These are phyloP conservation scores for Protomyces inouyei DNA, from an alignment of 1,139 yeast species.

Conservation along the genomic window DNA sequence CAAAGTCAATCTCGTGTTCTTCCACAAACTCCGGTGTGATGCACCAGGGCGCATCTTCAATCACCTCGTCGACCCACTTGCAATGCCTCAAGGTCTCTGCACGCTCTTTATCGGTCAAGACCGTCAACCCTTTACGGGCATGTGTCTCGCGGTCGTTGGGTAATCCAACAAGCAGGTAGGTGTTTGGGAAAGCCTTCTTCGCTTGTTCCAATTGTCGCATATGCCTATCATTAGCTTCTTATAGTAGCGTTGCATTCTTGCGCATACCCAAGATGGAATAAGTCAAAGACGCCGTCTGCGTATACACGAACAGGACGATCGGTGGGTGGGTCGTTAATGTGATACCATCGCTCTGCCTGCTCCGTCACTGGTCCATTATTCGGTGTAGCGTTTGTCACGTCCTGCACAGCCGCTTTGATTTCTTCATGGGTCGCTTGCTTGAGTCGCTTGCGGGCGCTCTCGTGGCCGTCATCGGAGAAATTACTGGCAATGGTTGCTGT, in stretches of 20 bases:
- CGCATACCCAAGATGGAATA: conserved; percentile 72
- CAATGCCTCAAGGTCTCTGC: conserved; percentile 86
- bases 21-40: conserved; percentile 75
- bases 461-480: not conserved
- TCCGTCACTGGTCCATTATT: conserved; percentile 4
- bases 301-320: conserved; percentile 86
- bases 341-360: conserved; percentile 15
- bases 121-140: conserved; percentile 87
- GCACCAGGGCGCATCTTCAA: conserved; percentile 93
- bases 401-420: not conserved
- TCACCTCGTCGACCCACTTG: conserved; percentile 94
- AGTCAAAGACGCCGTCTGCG: conserved; percentile 96
- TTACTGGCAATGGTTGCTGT: not conserved
- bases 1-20: conserved; percentile 82
- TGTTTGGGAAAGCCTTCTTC: conserved; percentile 83
- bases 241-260: not conserved
- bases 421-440: not conserved
- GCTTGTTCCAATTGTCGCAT: conserved; percentile 97
- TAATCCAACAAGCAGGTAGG: conserved; percentile 78
- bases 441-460: not conserved
- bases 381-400: not conserved
- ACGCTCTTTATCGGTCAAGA: conserved; percentile 77
- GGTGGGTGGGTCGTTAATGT: conserved; percentile 71
- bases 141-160: conserved; percentile 91
- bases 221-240: conserved; percentile 43